Conservation (phyloP, 2,329 filamentous ascomycete genomes). For the Chlorencoelia australis region DNA sequence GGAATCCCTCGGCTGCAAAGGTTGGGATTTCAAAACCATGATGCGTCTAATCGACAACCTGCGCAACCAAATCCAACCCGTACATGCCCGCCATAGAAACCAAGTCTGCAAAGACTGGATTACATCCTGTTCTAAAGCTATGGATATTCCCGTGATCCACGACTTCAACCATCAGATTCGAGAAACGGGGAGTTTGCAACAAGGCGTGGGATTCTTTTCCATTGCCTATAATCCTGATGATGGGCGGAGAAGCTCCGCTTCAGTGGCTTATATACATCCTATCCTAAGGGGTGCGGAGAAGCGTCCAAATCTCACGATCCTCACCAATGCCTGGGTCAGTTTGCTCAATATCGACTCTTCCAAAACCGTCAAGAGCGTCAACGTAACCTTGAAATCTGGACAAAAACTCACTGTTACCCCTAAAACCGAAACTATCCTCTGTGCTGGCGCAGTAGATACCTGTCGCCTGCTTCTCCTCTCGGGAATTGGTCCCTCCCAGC, state of each 20-base stretch:
- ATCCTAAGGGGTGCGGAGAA: slow-evolving; percentile 76
- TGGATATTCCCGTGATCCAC: slow-evolving; percentile 69
- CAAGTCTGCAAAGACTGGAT: slow-evolving; percentile 91
- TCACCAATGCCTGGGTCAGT: slow-evolving; percentile 83
- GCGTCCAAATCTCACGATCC: slow-evolving; percentile 71
- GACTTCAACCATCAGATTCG: slow-evolving; percentile 85
- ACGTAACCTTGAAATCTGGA: slow-evolving; percentile 49
- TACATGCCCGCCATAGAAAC: slow-evolving; percentile 76
- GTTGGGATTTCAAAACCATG: slow-evolving; percentile 81
- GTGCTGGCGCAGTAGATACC: slow-evolving; percentile 30
- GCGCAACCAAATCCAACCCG: slow-evolving; percentile 82
- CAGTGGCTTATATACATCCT: slow-evolving; percentile 87
- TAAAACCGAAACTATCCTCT: slow-evolving; percentile 57
- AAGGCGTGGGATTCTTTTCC: slow-evolving; percentile 82
- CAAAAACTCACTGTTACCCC: slow-evolving; percentile 47
- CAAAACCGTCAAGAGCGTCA: slow-evolving; percentile 62
- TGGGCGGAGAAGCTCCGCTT: slow-evolving; percentile 73
- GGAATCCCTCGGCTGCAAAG: slow-evolving; percentile 70
- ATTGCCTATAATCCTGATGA: slow-evolving; percentile 87
- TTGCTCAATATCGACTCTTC: slow-evolving; percentile 59
- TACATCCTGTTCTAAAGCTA: slow-evolving; percentile 63
- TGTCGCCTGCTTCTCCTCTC: slow-evolving; percentile 32
- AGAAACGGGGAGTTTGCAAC: slow-evolving; percentile 58
- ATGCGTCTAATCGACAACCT: slow-evolving; percentile 74
- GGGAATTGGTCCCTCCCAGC: slow-evolving; percentile 27